Evolutionary conservation across 2,329 filamentous ascomycete species (phyloP), one percentile per base, ranked within the genome.

Genomic region (Penicillium sp.): DNA sequence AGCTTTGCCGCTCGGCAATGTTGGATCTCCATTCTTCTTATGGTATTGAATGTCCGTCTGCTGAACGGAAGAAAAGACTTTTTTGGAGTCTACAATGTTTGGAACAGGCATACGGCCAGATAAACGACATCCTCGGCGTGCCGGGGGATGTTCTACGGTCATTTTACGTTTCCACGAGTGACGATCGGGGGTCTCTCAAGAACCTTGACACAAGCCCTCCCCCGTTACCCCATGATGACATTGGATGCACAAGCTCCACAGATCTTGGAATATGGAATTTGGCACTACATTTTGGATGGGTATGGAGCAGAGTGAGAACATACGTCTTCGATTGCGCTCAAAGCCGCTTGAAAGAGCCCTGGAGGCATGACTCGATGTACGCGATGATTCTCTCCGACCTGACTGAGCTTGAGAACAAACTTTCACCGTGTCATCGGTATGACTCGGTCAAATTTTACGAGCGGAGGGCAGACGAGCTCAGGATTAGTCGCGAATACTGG

Each of bases 381-480:
- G 75, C 82, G 49, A 79, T 78, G 64, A 79, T 84, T 0, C 71
- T 82, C 0, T 83, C 82, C 0, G 81, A 84, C 62, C 79, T 84
- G 7, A 82, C 82, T 64, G 82, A 83, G 65, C 78, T 80, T 3
- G 82, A 84, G 66, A 75, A 75, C 55, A 70, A 72, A 35, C 65
- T 72, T 19, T 82, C 82, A 5, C 80, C 82, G 63, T 83, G 80
- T 57, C 82, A 84, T 65, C 79, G 82, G 11, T 84, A 84, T 61
- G 81, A 84, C 68, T 79, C 80, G 0, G 81, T 82, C 62, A 82
- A 82, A 55, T 84, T 84, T 48, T 83, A 82, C 49, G 78, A 83
- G 59, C 80, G 81, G 38, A 79, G 79, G 33, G 68, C 79, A 0
- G 79, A 82, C 3, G 82, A 84, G 52, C 57, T 84, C 11, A 75